These are phyloP conservation scores for Saccharomycopsis babjevae DNA, from an alignment of 805 yeast genomes.

Conservation along the genomic window DNA sequence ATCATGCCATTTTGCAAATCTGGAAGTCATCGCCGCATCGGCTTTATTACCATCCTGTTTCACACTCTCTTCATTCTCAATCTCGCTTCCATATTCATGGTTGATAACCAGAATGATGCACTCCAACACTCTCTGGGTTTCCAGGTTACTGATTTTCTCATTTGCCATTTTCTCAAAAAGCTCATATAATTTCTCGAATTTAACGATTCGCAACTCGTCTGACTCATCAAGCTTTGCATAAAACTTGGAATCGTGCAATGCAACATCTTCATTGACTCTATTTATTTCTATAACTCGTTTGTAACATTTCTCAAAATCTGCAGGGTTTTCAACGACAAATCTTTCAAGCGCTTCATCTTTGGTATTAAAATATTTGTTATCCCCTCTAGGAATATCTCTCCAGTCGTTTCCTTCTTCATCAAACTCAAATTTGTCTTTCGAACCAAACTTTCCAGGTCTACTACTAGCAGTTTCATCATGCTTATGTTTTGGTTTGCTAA, in stretches of 20 bases:
- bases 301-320: neutral
- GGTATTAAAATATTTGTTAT: conserved; percentile 32
- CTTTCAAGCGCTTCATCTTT: conserved; percentile 2
- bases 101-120: neutral
- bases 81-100: conserved; percentile 4
- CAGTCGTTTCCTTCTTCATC: conserved; percentile 59
- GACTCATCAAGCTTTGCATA: neutral
- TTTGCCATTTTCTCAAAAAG: neutral
- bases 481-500: conserved; percentile 27
- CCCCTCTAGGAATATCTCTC: conserved; percentile 61
- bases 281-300: neutral
- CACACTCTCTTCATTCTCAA: neutral
- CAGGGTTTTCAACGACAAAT: neutral
- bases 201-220: neutral
- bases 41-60: neutral
- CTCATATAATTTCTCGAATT: neutral
- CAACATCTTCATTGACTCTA: neutral
- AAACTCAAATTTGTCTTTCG: conserved; percentile 32
- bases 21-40: neutral
- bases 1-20: neutral
- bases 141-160: neutral
- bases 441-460: neutral
- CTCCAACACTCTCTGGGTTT: neutral
- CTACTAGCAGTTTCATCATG: neutral
- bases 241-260: neutral